Evolutionary conservation across 495 filamentous ascomycete genomes (phyloP).

Genomic region (Penicillium steckii): DNA sequence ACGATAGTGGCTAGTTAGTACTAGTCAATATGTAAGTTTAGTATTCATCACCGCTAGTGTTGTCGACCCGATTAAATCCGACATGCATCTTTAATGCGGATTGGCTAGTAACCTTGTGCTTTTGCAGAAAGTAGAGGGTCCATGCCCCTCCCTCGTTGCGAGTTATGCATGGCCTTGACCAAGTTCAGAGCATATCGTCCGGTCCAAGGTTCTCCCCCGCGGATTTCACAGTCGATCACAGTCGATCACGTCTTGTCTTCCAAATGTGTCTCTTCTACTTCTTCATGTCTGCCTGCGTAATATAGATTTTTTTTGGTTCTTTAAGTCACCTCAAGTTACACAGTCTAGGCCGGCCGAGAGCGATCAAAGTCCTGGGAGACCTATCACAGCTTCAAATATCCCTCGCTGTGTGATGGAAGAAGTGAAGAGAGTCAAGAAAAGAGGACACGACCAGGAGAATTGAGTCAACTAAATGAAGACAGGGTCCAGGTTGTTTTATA

Average conservation of each 20-base stretch:
- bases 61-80: slow-evolving; percentile 20
- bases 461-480: not conserved
- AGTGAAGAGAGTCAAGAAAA: slow-evolving; percentile 7
- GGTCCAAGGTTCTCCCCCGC: not conserved
- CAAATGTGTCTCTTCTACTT: not conserved
- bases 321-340: slow-evolving; percentile 27
- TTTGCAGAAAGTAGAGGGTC: slow-evolving; percentile 3
- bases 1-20: not conserved
- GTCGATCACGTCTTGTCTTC: not conserved
- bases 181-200: not conserved
- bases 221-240: not conserved
- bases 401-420: slow-evolving; percentile 16
- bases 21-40: not conserved
- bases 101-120: not conserved
- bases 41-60: not conserved
- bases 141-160: slow-evolving; percentile 1
- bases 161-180: slow-evolving; percentile 1
- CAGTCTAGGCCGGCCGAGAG: slow-evolving; percentile 7
- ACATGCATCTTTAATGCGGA: not conserved
- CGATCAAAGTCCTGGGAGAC: slow-evolving; percentile 1
- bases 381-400: slow-evolving; percentile 15
- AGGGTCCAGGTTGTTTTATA: slow-evolving; percentile 1
- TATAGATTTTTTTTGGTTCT: no score
- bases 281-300: not conserved
- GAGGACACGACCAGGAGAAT: not conserved